Evolutionary conservation across 2,329 filamentous ascomycete genomes (phyloP).

Genomic region (Pseudofabraea citricarpa): DNA sequence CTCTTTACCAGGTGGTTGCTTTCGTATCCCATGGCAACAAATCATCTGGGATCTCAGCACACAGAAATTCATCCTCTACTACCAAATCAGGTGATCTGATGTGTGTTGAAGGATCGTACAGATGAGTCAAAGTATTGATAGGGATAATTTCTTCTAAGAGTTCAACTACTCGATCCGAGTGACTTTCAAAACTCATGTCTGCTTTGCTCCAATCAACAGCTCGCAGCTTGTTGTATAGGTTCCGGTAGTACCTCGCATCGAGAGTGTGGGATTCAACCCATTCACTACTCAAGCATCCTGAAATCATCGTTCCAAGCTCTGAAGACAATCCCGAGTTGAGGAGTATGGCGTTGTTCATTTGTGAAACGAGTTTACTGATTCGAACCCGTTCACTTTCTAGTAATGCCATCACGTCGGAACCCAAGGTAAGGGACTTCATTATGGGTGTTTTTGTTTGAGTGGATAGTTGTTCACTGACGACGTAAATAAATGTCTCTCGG

Average conservation of each 20-base stretch:
- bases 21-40: slow-evolving; percentile 1
- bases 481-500: not conserved
- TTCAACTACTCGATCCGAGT: not conserved
- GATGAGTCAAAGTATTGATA: too few relatives aligned
- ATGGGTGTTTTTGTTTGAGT: not conserved
- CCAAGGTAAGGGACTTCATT: too few relatives aligned
- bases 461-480: not conserved
- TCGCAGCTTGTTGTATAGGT: not conserved
- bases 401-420: too few relatives aligned
- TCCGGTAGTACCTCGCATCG: not conserved
- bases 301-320: not conserved
- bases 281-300: too few relatives aligned
- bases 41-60: slow-evolving; percentile 2
- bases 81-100: not conserved
- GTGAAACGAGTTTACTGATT: too few relatives aligned
- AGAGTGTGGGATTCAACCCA: too few relatives aligned
- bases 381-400: too few relatives aligned
- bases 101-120: too few relatives aligned
- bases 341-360: not conserved
- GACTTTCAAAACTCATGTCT: not conserved
- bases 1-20: slow-evolving; percentile 3
- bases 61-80: slow-evolving; percentile 3
- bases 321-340: not conserved
- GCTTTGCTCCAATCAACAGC: not conserved
- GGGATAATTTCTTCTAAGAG: not conserved